Base-by-base conservation (phyloP, 2,329 filamentous ascomycete genomes). In the Cephalotrichum gorgonifer region DNA sequence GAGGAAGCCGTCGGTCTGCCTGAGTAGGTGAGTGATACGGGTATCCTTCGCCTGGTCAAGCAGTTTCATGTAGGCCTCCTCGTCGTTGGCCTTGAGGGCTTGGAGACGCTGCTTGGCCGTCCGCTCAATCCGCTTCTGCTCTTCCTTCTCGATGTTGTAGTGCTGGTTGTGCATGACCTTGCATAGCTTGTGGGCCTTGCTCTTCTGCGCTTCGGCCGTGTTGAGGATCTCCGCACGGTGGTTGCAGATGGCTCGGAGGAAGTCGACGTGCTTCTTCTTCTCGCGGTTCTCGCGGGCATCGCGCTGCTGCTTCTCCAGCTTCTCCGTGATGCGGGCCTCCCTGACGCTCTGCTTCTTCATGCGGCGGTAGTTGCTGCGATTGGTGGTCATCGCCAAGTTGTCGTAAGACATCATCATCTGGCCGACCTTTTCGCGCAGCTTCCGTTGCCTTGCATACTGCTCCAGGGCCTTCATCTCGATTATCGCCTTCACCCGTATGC, bases 71-170 rank as follows among this genome's bases (percentile, higher is more conserved):
- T 98, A 98, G 1, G 93, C 95, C 70, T 97, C 93, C 72, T 98
- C 93, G 66, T 98, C 93, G 81, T 98, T 95, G 60, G 93, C 91
- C 72, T 96, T 97, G 64, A 98, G 78, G 53, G 93, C 93, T 68
- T 97, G 91, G 56, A 98, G 83, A 96, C 93, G 93, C 68, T 98
- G 93, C 75, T 98, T 98, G 55, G 93, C 93, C 9, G 91, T 98
- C 55, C 93, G 81, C 72, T 98, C 93, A 56, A 98, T 86, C 54
- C 93, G 87, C 73, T 95, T 97, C 76, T 97, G 91, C 70, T 98
- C 93, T 74, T 98, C 93, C 71, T 95, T 95, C 66, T 98, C 93
- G 64, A 98, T 97, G 64, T 91, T 88, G 68, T 90, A 86, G 66
- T 98, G 93, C 53, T 95, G 90, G 50, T 77, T 70, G 54, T 86